phyloP scores from a whole-genome alignment of 352 stramenopile genomes.

The Proteromonas lacertae region DNA sequence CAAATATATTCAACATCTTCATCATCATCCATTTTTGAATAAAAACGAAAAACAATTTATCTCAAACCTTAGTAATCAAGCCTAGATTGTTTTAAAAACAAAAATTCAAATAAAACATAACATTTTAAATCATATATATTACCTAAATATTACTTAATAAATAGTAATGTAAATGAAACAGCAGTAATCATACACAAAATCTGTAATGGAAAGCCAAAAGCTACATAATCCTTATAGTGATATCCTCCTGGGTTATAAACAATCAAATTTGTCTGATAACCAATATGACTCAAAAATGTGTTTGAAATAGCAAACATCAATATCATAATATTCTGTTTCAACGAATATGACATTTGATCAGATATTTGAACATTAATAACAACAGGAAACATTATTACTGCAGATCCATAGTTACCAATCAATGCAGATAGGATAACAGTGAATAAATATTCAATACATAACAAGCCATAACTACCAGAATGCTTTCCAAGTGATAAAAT shows the following conservation, averaged over 20 bases:
- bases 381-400: slow-evolving; percentile 9
- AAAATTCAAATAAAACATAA: no score
- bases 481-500: no score
- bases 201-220: slow-evolving; percentile 8
- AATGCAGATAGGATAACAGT: slow-evolving; percentile 10
- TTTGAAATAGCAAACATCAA: slow-evolving; percentile 5
- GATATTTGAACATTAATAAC: slow-evolving; percentile 6
- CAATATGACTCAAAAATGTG: slow-evolving; percentile 11
- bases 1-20: slow-evolving; percentile 20
- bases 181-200: slow-evolving; percentile 6
- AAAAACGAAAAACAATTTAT: no score
- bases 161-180: slow-evolving; percentile 1
- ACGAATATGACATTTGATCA: slow-evolving; percentile 6
- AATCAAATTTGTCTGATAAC: slow-evolving; percentile 15
- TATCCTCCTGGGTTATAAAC: slow-evolving; percentile 12
- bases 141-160: slow-evolving; percentile 4
- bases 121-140: no score
- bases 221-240: slow-evolving; percentile 10
- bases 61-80: no score
- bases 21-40: no score
- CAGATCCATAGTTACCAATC: slow-evolving; percentile 12
- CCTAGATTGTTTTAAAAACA: no score
- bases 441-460: slow-evolving; percentile 10
- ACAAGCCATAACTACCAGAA: not conserved
- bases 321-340: slow-evolving; percentile 9